These are phyloP conservation scores for Plasmodium reichenowi DNA, from an alignment of 169 alveolate species.

Conservation along the genomic window DNA sequence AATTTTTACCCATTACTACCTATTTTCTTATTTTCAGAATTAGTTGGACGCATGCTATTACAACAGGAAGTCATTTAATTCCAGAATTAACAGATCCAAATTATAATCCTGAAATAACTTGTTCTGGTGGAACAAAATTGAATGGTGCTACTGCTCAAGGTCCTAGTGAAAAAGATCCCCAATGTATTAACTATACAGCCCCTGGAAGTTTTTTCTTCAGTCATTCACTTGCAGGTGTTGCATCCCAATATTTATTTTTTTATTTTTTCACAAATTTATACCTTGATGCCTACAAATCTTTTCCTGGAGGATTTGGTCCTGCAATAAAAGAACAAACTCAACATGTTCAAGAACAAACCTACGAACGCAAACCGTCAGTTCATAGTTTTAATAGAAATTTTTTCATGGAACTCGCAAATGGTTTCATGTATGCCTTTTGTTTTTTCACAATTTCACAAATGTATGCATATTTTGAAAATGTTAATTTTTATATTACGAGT, in stretches of 20 bases:
- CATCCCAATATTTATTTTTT: too few species aligned
- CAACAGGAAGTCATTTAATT: not conserved
- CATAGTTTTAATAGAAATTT: not conserved
- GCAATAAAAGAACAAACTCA: not conserved
- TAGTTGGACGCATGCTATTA: not conserved
- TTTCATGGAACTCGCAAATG: not conserved
- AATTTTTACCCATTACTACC: not conserved
- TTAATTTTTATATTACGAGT: constrained; percentile 3
- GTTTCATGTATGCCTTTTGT: not conserved
- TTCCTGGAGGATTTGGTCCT: not conserved
- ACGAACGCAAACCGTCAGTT: not conserved
- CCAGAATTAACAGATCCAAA: too few species aligned
- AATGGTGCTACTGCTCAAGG: too few species aligned
- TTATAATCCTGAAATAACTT: too few species aligned
- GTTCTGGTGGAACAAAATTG: too few species aligned
- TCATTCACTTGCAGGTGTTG: too few species aligned
- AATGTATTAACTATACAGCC: too few species aligned
- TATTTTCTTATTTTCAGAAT: not conserved
- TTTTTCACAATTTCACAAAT: not conserved
- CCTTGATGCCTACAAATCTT: not conserved
- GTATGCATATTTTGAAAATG: constrained; percentile 12
- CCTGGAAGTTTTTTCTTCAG: too few species aligned
- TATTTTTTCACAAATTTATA: too few species aligned
- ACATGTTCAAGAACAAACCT: too few species aligned
- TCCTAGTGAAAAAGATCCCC: too few species aligned